These are phyloP conservation scores for Diaporthe amygdali DNA, from an alignment of 2,329 filamentous ascomycete genomes.

Conservation along the genomic window DNA sequence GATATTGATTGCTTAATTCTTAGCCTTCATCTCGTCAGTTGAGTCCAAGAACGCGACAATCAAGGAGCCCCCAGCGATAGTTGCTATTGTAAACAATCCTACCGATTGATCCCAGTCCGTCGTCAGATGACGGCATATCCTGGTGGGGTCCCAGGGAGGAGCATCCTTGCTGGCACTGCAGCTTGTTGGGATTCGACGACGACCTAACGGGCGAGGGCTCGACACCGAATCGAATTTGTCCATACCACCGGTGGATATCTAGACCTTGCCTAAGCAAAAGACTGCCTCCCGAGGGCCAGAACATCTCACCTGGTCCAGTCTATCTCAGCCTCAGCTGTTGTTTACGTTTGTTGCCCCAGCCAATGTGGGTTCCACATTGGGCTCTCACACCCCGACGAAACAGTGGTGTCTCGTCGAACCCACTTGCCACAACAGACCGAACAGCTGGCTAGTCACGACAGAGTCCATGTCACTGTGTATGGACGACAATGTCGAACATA, in stretches of 20 bases:
- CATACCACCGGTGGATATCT: background rate
- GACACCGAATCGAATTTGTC: background rate
- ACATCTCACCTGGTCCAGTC: background rate
- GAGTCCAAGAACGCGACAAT: background rate
- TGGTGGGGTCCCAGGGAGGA: background rate
- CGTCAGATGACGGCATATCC: conserved; percentile 14
- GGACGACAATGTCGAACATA: background rate
- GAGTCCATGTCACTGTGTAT: background rate
- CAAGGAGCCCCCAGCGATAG: conserved; percentile 10
- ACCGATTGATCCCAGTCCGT: background rate
- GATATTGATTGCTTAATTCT: background rate
- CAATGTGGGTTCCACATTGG: background rate
- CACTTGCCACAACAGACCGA: background rate
- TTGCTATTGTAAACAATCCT: conserved; percentile 1
- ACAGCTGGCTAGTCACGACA: background rate
- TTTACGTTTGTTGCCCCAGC: background rate
- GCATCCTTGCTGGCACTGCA: conserved; percentile 9
- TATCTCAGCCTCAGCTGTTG: background rate
- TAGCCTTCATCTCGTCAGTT: conserved; percentile 6
- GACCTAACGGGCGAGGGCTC: background rate
- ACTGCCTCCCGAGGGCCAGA: background rate
- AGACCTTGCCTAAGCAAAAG: background rate
- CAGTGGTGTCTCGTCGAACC: background rate
- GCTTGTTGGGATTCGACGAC: background rate
- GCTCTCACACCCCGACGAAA: background rate